Evolutionary conservation across 768 basidiomycete species (phyloP).

Genomic region (Rhodosporidiobolus sp.): DNA sequence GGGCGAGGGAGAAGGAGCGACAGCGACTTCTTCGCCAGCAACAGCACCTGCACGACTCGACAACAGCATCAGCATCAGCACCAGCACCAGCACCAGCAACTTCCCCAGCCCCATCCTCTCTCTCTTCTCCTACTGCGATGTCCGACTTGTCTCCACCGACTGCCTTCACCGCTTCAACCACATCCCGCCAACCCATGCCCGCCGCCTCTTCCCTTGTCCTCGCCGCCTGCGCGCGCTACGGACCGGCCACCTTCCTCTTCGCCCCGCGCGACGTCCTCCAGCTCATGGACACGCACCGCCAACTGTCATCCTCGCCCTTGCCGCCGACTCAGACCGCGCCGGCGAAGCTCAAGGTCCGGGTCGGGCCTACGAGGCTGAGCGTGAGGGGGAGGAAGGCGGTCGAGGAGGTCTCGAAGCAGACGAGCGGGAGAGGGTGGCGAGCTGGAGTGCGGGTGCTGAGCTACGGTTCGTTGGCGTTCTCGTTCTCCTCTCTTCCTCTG

Average conservation of each 20-base stretch:
- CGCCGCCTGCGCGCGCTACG: slow-evolving; percentile 17
- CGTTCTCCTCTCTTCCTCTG: not conserved
- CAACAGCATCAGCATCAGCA: not conserved
- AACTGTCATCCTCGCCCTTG: not conserved
- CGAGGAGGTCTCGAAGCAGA: not conserved
- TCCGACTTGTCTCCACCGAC: not conserved
- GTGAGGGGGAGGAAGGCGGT: slow-evolving; percentile 9
- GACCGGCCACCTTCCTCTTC: slow-evolving; percentile 27
- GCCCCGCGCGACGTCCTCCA: slow-evolving; percentile 15
- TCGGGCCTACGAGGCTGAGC: slow-evolving; percentile 28
- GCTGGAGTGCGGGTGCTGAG: slow-evolving; percentile 4
- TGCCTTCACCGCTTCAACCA: not conserved
- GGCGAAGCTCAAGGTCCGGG: not conserved
- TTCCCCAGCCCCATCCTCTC: not conserved
- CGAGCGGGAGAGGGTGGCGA: slow-evolving; percentile 13
- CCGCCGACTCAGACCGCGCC: not conserved
- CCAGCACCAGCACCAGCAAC: not conserved
- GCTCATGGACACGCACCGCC: not conserved
- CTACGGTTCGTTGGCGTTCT: not conserved
- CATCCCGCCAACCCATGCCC: slow-evolving; percentile 11
- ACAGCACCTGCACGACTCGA: not conserved
- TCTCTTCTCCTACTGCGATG: not conserved
- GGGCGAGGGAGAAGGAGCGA: not conserved
- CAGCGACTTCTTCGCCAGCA: not conserved
- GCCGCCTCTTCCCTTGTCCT: slow-evolving; percentile 12